Base-by-base conservation (phyloP, 306 rosid species). In the Pyrus bretschneideri region DNA sequence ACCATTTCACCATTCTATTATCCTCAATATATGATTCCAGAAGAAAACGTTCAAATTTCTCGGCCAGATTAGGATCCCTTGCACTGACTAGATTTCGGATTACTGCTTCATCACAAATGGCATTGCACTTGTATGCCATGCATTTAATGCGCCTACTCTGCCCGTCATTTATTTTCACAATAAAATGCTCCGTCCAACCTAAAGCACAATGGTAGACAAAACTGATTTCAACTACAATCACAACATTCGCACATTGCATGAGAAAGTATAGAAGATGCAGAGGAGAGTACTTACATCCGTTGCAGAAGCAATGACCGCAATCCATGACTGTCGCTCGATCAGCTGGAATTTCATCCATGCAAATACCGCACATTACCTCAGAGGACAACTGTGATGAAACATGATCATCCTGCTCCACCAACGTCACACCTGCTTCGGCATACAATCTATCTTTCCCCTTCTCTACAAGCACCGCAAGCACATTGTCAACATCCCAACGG, bases 101-200 rank as follows among this genome's bases (percentile, higher is more conserved):
- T n/a, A 45, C 33, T 4, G 13, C 81, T 81, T 85, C 88, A 45
- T 85, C 85, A 67, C 88, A 81, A 58, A 85, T 69, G 71, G 81
- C 73, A 76, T 78, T 38, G 78, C 88, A 81, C 58, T 75, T 44
- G 73, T 78, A 42, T 23, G 81, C 85, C 88, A 85, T 85, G 75
- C 88, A 85, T 38, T 59, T 81, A 23, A 85, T 80, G 25, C 85
- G 85, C 78, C 75, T 84, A 66, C 85, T 85, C 75, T 81, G 85
- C 22, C 88, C 85, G 44, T 78, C 85, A 19, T 78, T 81, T 74
- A 85, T 85, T 77, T 81, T 85, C 64, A 81, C 80, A 65, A 81
- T 78, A 78, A 85, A 81, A 76, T 85, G 83, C 73, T 71, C 70
- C 11, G 81, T 85, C 85, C 88, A 85, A 73, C 88, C 85, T 84